Evolutionary conservation across 2,329 filamentous ascomycete genomes (phyloP).

Genomic region (Colletotrichum sp.): DNA sequence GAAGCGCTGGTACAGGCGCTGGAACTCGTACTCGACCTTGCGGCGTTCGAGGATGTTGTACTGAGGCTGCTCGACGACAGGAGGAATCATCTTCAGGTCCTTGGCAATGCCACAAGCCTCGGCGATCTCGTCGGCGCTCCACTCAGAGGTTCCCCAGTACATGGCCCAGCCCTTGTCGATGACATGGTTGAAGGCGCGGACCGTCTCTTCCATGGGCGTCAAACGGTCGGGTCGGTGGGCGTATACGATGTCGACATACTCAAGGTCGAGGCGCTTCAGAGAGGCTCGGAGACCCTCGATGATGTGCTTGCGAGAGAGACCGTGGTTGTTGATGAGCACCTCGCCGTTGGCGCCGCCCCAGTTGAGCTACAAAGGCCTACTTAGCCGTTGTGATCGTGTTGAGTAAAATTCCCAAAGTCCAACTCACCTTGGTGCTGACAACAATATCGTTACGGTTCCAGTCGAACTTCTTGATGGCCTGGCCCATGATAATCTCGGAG

Average conservation of each 20-base stretch:
- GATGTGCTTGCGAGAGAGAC: constrained; percentile 65
- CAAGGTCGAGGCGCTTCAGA: constrained; percentile 59
- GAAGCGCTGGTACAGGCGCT: constrained; percentile 62
- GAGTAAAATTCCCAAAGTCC: neutral
- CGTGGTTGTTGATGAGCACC: constrained; percentile 65
- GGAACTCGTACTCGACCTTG: constrained; percentile 68
- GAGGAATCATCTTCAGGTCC: constrained; percentile 64
- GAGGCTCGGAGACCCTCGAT: constrained; percentile 64
- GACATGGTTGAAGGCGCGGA: constrained; percentile 73
- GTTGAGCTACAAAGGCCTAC: constrained; percentile 51
- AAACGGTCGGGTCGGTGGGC: constrained; percentile 72
- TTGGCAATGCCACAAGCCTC: constrained; percentile 66
- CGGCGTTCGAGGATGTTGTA: constrained; percentile 69
- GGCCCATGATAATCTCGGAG: constrained; percentile 68
- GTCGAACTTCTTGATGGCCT: constrained; percentile 63
- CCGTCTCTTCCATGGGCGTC: constrained; percentile 74
- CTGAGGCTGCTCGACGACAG: constrained; percentile 70
- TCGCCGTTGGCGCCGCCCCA: constrained; percentile 67
- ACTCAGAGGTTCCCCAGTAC: constrained; percentile 77
- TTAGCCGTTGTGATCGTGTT: neutral
- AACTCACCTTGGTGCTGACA: constrained; percentile 55
- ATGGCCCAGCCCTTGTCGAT: constrained; percentile 72
- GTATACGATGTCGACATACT: constrained; percentile 73
- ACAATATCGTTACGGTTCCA: constrained; percentile 69
- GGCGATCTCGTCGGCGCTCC: constrained; percentile 71